Evolutionary conservation across 495 filamentous ascomycete species (phyloP), one percentile per base, ranked within the genome.

Genomic region (Neurospora africana): DNA sequence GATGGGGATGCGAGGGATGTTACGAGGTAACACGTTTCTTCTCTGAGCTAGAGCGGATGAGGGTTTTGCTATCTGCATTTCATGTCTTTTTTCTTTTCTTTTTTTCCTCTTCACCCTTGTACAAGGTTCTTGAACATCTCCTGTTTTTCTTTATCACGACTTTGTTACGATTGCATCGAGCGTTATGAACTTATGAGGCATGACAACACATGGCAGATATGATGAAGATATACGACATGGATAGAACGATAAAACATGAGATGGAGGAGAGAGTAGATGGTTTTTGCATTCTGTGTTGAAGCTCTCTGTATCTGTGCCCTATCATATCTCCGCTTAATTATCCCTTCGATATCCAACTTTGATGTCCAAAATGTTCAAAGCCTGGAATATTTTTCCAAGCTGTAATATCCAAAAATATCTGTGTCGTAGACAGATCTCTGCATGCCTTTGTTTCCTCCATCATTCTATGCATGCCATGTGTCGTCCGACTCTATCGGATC

Each of bases 1-100:
- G 81, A 82, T 30, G 43, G 70, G 13, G 81, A 82, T 65, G 76
- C 81, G 6, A 74, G 43, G 61, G 78, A 79, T 68, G 72, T 76
- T 5, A 68, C 69, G 70, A 33, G 71, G 68, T 53, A 13, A 6
- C 27, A 15, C 5, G 8, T 9, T 47, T 47, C 0, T 23, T 21
- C 5, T 10, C 44, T 44, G 11, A 15, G 11, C 8, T 23, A 44
- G 43, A 47, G 17, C 6, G 17, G 7, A 47, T 11, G 43, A 8
- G 9, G 9, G 3, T 23, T 47, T 1, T 23, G 43, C n/a, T 47
- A 9, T 47, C 5, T 21, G 19, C 2, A 21, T 47, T 47, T 47
- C n/a, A 10, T 11, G 0, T 47, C 9, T 23, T 47, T 5, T 8
- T 27, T 53, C 27, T n/a, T 53, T 2, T 6, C 3, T 5, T 33